phyloP scores from a whole-genome alignment of 768 basidiomycete species.

The Pleurotus cornucopiae region DNA sequence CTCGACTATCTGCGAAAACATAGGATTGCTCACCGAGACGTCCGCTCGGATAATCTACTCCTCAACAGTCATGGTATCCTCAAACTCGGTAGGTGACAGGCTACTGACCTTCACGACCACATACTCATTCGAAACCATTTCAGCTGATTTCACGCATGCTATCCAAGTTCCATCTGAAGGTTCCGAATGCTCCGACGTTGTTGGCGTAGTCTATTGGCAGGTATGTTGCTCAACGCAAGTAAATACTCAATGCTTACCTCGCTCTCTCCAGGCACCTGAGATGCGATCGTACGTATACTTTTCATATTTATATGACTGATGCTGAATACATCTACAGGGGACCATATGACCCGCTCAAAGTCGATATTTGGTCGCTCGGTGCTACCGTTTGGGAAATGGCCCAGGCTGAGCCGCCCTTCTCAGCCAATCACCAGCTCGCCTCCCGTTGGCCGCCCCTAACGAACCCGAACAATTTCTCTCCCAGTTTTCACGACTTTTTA shows the following conservation, averaged over 20 bases:
- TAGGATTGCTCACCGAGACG: slow-evolving; percentile 76
- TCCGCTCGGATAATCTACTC: slow-evolving; percentile 80
- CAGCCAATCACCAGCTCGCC: slow-evolving; percentile 49
- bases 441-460: slow-evolving; percentile 64
- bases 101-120: too few relatives aligned
- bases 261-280: slow-evolving; percentile 57
- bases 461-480: slow-evolving; percentile 58
- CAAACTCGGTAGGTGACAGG: slow-evolving; percentile 58
- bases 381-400: slow-evolving; percentile 85
- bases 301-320: not conserved
- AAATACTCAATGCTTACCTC: slow-evolving; percentile 13
- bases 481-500: slow-evolving; percentile 71
- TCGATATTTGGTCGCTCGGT: slow-evolving; percentile 79
- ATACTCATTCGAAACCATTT: not conserved
- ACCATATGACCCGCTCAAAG: slow-evolving; percentile 67
- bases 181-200: slow-evolving; percentile 50
- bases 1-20: slow-evolving; percentile 62
- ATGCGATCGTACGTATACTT: slow-evolving; percentile 53
- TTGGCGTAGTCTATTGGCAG: slow-evolving; percentile 82
- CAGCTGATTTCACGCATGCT: slow-evolving; percentile 81
- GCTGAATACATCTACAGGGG: slow-evolving; percentile 36
- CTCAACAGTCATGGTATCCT: slow-evolving; percentile 65
- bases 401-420: slow-evolving; percentile 71
- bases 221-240: slow-evolving; percentile 25
- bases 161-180: slow-evolving; percentile 51